These are phyloP conservation scores for Parastagonospora nodorum DNA, from an alignment of 2,329 filamentous ascomycete genomes.

Conservation along the genomic window DNA sequence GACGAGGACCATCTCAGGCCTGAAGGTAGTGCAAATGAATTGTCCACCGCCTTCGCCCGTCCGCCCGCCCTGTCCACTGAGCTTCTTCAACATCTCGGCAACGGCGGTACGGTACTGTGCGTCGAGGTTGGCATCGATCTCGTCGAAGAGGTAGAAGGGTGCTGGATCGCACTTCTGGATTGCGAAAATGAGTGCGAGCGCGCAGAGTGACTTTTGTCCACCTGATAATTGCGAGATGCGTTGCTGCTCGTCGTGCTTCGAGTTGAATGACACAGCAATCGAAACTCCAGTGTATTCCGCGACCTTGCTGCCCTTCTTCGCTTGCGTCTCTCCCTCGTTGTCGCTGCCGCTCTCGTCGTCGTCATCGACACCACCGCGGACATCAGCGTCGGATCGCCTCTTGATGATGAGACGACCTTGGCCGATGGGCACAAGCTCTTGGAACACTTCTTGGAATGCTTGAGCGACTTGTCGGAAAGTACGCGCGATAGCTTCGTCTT, in stretches of 20 bases:
- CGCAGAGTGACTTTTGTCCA: slow-evolving; percentile 97
- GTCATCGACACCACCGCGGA: slow-evolving; percentile 62
- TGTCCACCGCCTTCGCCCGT: slow-evolving; percentile 63
- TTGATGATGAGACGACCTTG: slow-evolving; percentile 92
- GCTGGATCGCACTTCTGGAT: slow-evolving; percentile 97
- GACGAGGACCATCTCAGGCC: slow-evolving; percentile 92
- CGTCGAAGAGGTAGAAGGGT: slow-evolving; percentile 98
- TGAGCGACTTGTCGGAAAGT: slow-evolving; percentile 98
- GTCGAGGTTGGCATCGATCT: slow-evolving; percentile 97
- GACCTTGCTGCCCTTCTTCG: slow-evolving; percentile 55
- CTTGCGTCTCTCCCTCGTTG: slow-evolving; percentile 42
- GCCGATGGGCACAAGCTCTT: slow-evolving; percentile 91
- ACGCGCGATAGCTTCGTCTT: slow-evolving; percentile 96
- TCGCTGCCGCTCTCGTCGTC: slow-evolving; percentile 55
- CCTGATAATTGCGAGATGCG: slow-evolving; percentile 96
- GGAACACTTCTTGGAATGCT: slow-evolving; percentile 91
- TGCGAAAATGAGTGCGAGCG: slow-evolving; percentile 97
- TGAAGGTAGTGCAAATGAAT: slow-evolving; percentile 99
- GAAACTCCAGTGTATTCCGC: slow-evolving; percentile 97
- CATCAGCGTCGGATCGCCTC: slow-evolving; percentile 78
- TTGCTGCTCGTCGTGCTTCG: slow-evolving; percentile 97
- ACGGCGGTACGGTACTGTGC: slow-evolving; percentile 97
- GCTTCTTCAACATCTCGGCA: slow-evolving; percentile 77
- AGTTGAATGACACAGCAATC: slow-evolving; percentile 98
- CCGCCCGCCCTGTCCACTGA: slow-evolving; percentile 46